Evolutionary conservation across 2,329 filamentous ascomycete genomes (phyloP), one percentile per base, ranked within the genome.

Genomic region (Diplodia seriata): DNA sequence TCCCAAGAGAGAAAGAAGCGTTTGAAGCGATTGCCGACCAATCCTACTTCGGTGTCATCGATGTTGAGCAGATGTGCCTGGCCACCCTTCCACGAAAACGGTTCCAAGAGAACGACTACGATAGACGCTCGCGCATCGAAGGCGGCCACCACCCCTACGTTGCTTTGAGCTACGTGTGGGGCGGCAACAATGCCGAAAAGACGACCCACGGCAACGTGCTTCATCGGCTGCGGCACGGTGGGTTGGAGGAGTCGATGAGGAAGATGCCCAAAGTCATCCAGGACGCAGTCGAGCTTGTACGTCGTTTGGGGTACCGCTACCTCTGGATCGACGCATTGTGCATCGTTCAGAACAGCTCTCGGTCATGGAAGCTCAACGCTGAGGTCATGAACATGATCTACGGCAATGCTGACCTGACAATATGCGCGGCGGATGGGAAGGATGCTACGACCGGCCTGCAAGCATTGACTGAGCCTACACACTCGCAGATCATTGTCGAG

Each of bases 301-400:
- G 53, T 1, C 29, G 43, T 2, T 55, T 69, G 6, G 68, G 68
- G 2, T 50, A 68, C 18, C 50, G 61, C 15, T 69, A 68, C 14
- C 56, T 69, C 11, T 69, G 68, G 68, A 55, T 69, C 14, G 68
- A 69, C 23, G 29, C 63, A 15, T 11, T 66, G 4, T 66, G 63
- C 51, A 57, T 66, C 15, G 63, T 56, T 4, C 63, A 73, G 53
- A 54, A 71, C 33, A 67, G 66, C 31, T 31, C 53, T 14, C 26
- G 63, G 1, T 68, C 61, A 26, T 78, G 75, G 75, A 69, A 71
- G 12, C 70, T 75, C 14, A 77, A 78, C 59, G 70, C 74, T 1
- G 47, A 67, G 4, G 68, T 70, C 40, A 79, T 79, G 77, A 70
- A 78, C 62, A 40, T 71, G 1, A 73, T 79, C 14, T 79, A 79